Evolutionary conservation across 495 filamentous ascomycete genomes (phyloP).

Genomic region (Lineolata rhizophorae): DNA sequence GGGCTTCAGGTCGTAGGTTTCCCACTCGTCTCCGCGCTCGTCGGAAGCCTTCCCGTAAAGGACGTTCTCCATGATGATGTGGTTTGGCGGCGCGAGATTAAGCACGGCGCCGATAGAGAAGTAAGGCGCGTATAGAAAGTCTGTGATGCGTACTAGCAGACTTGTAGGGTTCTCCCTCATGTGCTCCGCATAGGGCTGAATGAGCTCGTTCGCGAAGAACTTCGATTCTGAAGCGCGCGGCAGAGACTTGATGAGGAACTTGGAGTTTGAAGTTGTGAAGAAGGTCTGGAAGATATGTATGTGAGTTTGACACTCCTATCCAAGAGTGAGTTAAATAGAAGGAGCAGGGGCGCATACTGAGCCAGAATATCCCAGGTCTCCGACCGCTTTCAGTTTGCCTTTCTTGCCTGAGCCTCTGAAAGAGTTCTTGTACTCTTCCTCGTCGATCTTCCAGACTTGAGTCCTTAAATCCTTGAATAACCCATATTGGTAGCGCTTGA

Average conservation of each 20-base stretch:
- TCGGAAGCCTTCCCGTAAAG: conserved; percentile 30
- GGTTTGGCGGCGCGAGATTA: conserved; percentile 34
- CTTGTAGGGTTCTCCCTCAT: conserved; percentile 33
- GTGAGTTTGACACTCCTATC: neutral
- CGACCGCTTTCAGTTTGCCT: conserved; percentile 23
- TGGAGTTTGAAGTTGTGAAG: conserved; percentile 34
- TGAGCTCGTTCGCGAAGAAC: conserved; percentile 42
- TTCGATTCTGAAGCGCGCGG: conserved; percentile 42
- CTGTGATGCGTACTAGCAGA: conserved; percentile 44
- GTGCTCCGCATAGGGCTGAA: conserved; percentile 35
- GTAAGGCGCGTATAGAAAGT: conserved; percentile 33
- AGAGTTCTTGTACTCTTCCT: conserved; percentile 29
- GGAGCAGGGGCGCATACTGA: too few relatives aligned
- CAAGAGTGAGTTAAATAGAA: neutral
- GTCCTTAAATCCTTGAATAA: conserved; percentile 14
- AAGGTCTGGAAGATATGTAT: conserved; percentile 27
- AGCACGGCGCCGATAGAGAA: conserved; percentile 30
- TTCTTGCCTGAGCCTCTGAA: conserved; percentile 22
- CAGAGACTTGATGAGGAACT: conserved; percentile 43
- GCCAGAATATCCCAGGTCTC: conserved; percentile 37
- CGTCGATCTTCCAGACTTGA: conserved; percentile 26
- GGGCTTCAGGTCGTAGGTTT: conserved; percentile 50
- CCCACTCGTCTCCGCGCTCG: conserved; percentile 27
- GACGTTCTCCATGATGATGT: conserved; percentile 55
- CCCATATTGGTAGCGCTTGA: conserved; percentile 7